Evolutionary conservation across 805 yeast species (phyloP), one percentile per base, ranked within the genome.

Genomic region (Diddensiella transvaalensis): DNA sequence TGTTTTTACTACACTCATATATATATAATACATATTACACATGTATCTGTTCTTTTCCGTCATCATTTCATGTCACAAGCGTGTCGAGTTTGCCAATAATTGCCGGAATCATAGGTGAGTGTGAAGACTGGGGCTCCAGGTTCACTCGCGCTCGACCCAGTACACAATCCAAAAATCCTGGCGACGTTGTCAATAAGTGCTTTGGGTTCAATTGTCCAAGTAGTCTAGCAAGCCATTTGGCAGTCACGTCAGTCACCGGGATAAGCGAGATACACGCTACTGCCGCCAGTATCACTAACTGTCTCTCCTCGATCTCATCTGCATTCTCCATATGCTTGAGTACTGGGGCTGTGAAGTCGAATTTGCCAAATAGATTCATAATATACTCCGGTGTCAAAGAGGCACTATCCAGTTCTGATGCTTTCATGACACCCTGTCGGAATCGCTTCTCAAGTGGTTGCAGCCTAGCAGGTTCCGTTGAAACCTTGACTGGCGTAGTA

Each of bases 261-360:
- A 46, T 48, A 33, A 47, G 22, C 3, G 53, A 49, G 17, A 49
- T 30, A 26, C 42, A 37, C 1, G 53, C 50, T 11, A 49, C 37
- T 2, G 53, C 53, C 8, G 29, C 30, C 22, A 49, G 47, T 11
- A 49, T 30, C 22, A 49, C 44, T 11, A 46, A 17, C 35, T 49
- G 53, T 13, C 44, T 24, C 13, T 26, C 32, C 13, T 26, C 32
- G 32, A 8, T 26, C 11, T 26, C 32, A n/a, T n/a, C n/a, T n/a
- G n/a, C n/a, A 3, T 37, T 26, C 11, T 40, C 33, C 18, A 36
- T 22, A 1, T 15, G 26, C 4, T n/a, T 19, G 35, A 44, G 23
- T 17, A 26, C 29, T n/a, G 23, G 33, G 10, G 21, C 23, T 17
- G 33, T 13, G 15, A 18, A 29, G 22, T 40, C 40, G 22, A 36